Percentiles rank a stretch among this genome's conserved stretches.
These are phyloP conservation scores for Neonectria hederae DNA, from an alignment of 2,329 filamentous ascomycete genomes.

Conservation along the genomic window DNA sequence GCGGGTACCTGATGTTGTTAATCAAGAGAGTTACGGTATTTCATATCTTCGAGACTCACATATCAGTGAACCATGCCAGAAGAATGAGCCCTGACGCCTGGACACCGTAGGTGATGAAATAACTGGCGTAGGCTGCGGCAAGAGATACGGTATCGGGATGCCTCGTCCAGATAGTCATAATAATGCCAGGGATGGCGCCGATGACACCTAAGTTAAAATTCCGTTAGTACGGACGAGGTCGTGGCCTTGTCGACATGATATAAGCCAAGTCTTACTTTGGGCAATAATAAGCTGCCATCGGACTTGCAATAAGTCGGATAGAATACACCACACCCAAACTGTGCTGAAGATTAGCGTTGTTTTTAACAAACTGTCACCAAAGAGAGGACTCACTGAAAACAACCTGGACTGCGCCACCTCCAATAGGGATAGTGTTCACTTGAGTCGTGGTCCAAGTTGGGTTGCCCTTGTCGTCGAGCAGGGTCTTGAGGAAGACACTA, in stretches of 20 bases:
- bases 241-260: background rate
- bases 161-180: constrained; percentile 64
- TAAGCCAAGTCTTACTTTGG: constrained; percentile 46
- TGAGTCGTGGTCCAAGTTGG: constrained; percentile 47
- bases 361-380: background rate
- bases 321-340: constrained; percentile 64
- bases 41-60: constrained; percentile 35
- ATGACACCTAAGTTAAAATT: constrained; percentile 46
- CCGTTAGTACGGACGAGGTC: background rate
- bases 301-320: constrained; percentile 60
- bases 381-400: constrained; percentile 46
- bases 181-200: constrained; percentile 57
- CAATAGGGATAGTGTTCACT: constrained; percentile 62
- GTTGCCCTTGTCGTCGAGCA: constrained; percentile 37
- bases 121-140: constrained; percentile 59
- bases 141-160: constrained; percentile 54
- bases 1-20: constrained; percentile 9
- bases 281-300: constrained; percentile 60
- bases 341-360: background rate
- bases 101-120: constrained; percentile 59
- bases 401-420: constrained; percentile 50
- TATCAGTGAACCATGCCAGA: constrained; percentile 61
- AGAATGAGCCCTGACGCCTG: constrained; percentile 61
- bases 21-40: background rate
- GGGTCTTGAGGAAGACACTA: constrained; percentile 45